Conservation (phyloP, 768 basidiomycete species). For the Zangia roseola region DNA sequence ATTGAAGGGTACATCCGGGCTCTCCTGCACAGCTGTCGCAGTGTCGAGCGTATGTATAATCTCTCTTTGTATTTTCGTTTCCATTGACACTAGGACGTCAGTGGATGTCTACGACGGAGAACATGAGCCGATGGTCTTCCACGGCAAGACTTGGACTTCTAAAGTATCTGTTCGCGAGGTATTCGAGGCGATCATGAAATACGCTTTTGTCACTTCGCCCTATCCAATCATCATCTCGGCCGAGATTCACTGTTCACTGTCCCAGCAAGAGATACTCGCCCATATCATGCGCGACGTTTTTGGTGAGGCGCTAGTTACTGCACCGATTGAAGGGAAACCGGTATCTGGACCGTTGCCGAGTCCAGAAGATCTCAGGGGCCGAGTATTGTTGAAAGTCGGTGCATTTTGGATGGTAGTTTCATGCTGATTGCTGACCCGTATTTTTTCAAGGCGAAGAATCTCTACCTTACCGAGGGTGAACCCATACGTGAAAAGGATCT, state of each 20-base stretch:
- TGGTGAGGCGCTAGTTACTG: conserved; percentile 50
- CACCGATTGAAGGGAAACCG: conserved; percentile 46
- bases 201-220: conserved; percentile 87
- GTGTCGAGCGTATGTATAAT: conserved; percentile 78
- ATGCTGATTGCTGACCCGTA: not conserved
- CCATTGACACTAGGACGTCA: conserved; percentile 27
- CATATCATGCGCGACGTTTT: conserved; percentile 68
- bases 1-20: conserved; percentile 93
- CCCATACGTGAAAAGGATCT: conserved; percentile 32
- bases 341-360: conserved; percentile 68
- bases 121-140: conserved; percentile 78
- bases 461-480: conserved; percentile 50
- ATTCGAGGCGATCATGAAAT: conserved; percentile 80
- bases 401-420: not conserved
- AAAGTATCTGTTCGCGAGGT: conserved; percentile 80
- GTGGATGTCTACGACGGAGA: conserved; percentile 95
- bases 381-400: conserved; percentile 80
- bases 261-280: conserved; percentile 79
- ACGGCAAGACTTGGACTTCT: conserved; percentile 85
- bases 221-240: conserved; percentile 93
- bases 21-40: conserved; percentile 85
- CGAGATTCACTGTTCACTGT: conserved; percentile 80
- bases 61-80: not conserved
- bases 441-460: conserved; percentile 65
- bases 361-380: conserved; percentile 76